Conservation (phyloP, 305 asterid species). For the Rubia tinctorum region DNA sequence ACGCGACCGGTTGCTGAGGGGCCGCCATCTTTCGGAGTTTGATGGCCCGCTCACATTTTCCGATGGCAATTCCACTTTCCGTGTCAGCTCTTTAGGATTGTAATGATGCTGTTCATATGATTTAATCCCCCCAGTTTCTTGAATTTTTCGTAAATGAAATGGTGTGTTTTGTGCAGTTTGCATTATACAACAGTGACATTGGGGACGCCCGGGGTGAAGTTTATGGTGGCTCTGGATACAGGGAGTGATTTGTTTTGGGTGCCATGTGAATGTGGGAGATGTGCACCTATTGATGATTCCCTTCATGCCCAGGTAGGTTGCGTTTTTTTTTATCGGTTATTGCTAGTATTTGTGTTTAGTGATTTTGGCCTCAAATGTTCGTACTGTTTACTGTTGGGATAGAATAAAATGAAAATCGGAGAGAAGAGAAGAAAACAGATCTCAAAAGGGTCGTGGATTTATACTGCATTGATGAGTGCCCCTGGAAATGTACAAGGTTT, state of each 20-base stretch:
- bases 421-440: background rate
- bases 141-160: slow-evolving; percentile 6
- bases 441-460: background rate
- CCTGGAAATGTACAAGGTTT: background rate
- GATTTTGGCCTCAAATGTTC: background rate
- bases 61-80: slow-evolving; percentile 64
- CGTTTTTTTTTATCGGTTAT: background rate
- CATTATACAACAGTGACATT: slow-evolving; percentile 77
- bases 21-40: slow-evolving; percentile 42
- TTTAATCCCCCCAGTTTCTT: background rate
- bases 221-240: slow-evolving; percentile 91
- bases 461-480: background rate
- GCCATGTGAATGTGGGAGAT: slow-evolving; percentile 64
- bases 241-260: slow-evolving; percentile 92
- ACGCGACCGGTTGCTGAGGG: slow-evolving; percentile 48
- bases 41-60: slow-evolving; percentile 58
- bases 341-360: background rate
- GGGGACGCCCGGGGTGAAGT: slow-evolving; percentile 76
- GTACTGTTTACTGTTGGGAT: background rate
- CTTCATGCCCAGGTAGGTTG: slow-evolving; percentile 51
- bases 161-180: slow-evolving; percentile 53
- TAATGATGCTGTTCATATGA: slow-evolving; percentile 25
- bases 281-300: slow-evolving; percentile 55
- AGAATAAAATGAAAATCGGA: background rate
- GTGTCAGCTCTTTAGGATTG: slow-evolving; percentile 79